Conservation (phyloP, 75 land plant genomes). For the Cryptomeria japonica region DNA sequence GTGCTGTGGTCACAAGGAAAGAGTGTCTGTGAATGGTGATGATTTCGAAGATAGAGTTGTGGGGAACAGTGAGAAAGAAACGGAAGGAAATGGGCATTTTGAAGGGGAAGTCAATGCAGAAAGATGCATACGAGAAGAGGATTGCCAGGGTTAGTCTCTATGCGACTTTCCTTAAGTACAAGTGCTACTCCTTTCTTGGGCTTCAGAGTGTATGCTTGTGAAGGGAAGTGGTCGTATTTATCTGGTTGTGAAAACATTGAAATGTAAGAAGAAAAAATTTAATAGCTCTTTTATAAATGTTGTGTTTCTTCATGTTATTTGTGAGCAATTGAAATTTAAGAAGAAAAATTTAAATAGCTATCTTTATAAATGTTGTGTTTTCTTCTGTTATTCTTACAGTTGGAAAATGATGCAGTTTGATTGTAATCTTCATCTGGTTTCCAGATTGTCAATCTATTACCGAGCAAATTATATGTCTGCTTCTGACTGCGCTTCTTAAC, state of each 20-base stretch:
- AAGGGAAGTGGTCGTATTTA: background rate
- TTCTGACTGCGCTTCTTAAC: background rate
- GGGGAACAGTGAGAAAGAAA: background rate
- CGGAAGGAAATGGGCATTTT: background rate
- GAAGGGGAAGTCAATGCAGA: background rate
- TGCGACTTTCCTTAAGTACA: background rate
- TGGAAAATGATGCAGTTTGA: background rate
- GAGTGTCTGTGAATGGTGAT: background rate
- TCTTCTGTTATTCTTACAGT: background rate
- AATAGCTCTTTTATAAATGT: background rate
- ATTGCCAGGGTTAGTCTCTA: background rate
- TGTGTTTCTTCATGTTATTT: background rate
- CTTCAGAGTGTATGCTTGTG: background rate
- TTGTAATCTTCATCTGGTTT: background rate
- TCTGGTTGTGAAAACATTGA: background rate
- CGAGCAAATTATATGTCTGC: background rate
- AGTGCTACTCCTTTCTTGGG: background rate
- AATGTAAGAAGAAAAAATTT: background rate
- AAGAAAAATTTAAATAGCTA: background rate
- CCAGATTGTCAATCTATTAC: background rate
- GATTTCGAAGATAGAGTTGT: background rate
- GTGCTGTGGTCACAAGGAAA: constrained; percentile 9
- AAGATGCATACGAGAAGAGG: background rate
- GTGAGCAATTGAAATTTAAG: background rate
- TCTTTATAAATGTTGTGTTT: background rate